These are phyloP conservation scores for Lomentospora prolificans DNA, from an alignment of 2,329 filamentous ascomycete genomes.

Conservation along the genomic window DNA sequence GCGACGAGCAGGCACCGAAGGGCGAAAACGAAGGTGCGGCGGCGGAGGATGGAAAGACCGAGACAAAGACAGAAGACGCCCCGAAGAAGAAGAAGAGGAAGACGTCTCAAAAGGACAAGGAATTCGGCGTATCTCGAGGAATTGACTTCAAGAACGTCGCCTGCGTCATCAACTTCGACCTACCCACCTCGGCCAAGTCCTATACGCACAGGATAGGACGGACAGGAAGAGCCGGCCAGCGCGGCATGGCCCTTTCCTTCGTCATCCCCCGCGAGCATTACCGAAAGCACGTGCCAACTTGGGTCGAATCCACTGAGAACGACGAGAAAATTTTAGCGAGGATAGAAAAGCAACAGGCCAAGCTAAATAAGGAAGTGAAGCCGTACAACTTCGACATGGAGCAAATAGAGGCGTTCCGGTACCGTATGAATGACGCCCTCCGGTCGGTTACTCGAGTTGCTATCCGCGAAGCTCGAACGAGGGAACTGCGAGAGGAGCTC, in stretches of 20 bases:
- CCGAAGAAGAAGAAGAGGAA: conserved; percentile 51
- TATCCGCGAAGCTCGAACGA: conserved; percentile 78
- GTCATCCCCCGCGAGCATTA: conserved; percentile 74
- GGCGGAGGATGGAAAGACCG: conserved; percentile 17
- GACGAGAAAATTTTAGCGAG: conserved; percentile 78
- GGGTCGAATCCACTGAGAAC: conserved; percentile 61
- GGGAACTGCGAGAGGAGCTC: conserved; percentile 81
- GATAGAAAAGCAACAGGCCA: conserved; percentile 69
- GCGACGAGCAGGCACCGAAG: conserved; percentile 42
- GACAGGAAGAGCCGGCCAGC: conserved; percentile 82
- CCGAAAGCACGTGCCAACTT: conserved; percentile 83
- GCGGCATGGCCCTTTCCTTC: conserved; percentile 93
- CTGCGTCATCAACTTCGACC: conserved; percentile 93
- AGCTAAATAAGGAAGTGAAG: conserved; percentile 71
- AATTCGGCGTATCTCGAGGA: conserved; percentile 90
- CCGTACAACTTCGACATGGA: conserved; percentile 93
- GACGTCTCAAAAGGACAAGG: conserved; percentile 59
- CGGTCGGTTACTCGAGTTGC: conserved; percentile 83
- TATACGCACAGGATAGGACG: conserved; percentile 97
- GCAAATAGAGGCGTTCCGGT: conserved; percentile 87
- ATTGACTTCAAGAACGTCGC: conserved; percentile 96
- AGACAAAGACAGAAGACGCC: conserved; percentile 18
- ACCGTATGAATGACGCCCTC: conserved; percentile 87
- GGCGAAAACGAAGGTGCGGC: conserved; percentile 31
- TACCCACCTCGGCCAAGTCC: conserved; percentile 77